A percentile compares a stretch with the other conserved stretches of the same genome.
These are phyloP conservation scores for Myriosclerotinia curreyana DNA, from an alignment of 2,329 filamentous ascomycete species.

Conservation along the genomic window DNA sequence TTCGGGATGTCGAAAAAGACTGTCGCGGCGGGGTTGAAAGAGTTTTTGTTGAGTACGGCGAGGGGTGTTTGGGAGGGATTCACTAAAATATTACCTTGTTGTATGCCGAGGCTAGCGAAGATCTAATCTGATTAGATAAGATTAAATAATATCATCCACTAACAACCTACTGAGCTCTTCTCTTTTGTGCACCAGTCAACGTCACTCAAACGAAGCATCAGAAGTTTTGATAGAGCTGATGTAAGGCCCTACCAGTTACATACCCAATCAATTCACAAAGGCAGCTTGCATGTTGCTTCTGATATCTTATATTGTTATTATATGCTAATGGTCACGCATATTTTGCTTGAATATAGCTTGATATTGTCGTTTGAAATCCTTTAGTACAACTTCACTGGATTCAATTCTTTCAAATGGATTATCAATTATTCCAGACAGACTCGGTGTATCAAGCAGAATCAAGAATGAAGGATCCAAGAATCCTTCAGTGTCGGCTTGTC, in stretches of 20 bases:
- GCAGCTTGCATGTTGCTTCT: not conserved
- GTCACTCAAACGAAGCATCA: not conserved
- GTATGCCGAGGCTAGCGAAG: conserved; percentile 3
- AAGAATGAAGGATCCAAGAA: not conserved
- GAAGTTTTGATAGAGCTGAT: not conserved
- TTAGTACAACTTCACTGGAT: not conserved
- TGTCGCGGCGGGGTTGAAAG: not conserved
- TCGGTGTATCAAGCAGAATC: not conserved
- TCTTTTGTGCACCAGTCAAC: too few relatives aligned
- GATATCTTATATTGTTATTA: too few relatives aligned
- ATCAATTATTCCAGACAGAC: not conserved
- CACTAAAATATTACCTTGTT: not conserved
- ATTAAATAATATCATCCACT: not conserved
- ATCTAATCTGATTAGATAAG: conserved; percentile 7
- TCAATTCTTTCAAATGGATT: not conserved
- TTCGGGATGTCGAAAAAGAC: not conserved
- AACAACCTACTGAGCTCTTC: not conserved
- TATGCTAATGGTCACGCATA: too few relatives aligned
- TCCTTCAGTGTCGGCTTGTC: too few relatives aligned
- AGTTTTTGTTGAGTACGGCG: not conserved
- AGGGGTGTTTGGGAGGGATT: not conserved
- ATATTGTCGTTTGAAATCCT: not conserved
- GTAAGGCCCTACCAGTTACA: too few relatives aligned
- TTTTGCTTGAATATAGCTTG: too few relatives aligned
- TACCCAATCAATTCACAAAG: not conserved